A percentile compares a stretch with the other conserved stretches of the same genome.
Evolutionary conservation across 441 rosid genomes (phyloP).

Genomic region (Mallotus japonicus): DNA sequence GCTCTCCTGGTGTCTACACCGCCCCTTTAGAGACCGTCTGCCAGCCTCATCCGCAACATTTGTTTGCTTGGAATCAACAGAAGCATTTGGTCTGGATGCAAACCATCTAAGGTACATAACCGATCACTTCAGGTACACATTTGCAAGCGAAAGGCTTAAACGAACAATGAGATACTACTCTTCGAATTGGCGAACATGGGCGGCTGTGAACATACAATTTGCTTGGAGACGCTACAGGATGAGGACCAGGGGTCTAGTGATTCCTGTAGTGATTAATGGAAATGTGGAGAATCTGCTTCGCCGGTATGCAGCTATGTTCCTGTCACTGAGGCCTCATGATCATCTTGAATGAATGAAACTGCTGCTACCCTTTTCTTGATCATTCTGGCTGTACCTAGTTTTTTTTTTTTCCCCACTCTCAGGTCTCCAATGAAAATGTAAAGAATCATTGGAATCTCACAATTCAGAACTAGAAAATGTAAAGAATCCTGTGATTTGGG

Average conservation of each 20-base stretch:
- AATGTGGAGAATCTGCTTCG: constrained; percentile 34
- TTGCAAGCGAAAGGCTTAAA: constrained; percentile 50
- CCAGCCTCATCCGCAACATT: constrained; percentile 64
- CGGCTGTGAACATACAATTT: constrained; percentile 59
- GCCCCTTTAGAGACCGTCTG: constrained; percentile 57
- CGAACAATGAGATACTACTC: constrained; percentile 58
- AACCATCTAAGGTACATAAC: constrained; percentile 49
- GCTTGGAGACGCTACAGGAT: constrained; percentile 54
- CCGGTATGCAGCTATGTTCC: constrained; percentile 60
- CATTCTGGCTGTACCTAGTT: background rate
- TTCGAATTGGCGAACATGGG: constrained; percentile 72
- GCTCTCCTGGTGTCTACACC: constrained; percentile 63
- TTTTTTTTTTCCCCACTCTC: background rate
- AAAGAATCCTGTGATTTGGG: background rate
- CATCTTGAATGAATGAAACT: constrained; percentile 44
- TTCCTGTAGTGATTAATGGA: constrained; percentile 24
- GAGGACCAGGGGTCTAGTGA: constrained; percentile 38
- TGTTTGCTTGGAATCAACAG: constrained; percentile 41
- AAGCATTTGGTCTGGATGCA: constrained; percentile 57
- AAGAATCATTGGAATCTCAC: background rate
- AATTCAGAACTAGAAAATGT: background rate
- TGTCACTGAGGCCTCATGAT: constrained; percentile 68
- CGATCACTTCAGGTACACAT: constrained; percentile 60
- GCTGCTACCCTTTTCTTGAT: too few relatives aligned
- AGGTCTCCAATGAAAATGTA: background rate